phyloP scores from a whole-genome alignment of 805 yeast genomes.

The Myxozyma neotropica region DNA sequence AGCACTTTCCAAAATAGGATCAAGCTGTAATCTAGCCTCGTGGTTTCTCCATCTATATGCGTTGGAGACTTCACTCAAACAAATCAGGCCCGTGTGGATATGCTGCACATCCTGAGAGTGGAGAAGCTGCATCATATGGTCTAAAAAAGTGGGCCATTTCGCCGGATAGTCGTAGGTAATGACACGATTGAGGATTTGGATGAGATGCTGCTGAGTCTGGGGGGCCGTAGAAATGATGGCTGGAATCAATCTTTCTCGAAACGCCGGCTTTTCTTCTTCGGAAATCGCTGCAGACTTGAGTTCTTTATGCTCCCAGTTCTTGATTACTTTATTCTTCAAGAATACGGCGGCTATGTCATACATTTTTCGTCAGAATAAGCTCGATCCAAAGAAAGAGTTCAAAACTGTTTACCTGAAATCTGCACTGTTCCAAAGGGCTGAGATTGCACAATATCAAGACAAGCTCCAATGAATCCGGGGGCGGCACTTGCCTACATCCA shows the following conservation, averaged over 20 bases:
- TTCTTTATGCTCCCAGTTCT: constrained; percentile 57
- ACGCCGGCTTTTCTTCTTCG: constrained; percentile 70
- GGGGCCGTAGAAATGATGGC: constrained; percentile 57
- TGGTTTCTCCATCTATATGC: constrained; percentile 73
- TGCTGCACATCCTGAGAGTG: constrained; percentile 47
- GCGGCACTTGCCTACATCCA: constrained; percentile 49
- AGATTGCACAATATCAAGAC: constrained; percentile 68
- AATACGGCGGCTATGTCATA: constrained; percentile 72
- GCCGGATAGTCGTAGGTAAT: constrained; percentile 55
- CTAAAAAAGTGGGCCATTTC: constrained; percentile 59
- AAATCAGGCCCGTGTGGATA: constrained; percentile 68
- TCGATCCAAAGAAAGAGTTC: background rate
- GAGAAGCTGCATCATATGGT: constrained; percentile 51
- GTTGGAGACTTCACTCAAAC: constrained; percentile 69
- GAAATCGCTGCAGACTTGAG: constrained; percentile 52
- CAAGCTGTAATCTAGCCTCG: constrained; percentile 55
- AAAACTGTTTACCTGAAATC: constrained; percentile 24
- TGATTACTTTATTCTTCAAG: constrained; percentile 71
- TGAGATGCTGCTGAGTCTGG: constrained; percentile 48
- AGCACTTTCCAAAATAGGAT: constrained; percentile 55
- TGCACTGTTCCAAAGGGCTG: constrained; percentile 30
- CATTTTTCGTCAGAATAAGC: background rate
- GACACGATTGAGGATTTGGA: constrained; percentile 54
- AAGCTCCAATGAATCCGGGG: constrained; percentile 80
- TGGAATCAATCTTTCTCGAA: constrained; percentile 68